These are phyloP conservation scores for Schwanniomyces etchellsii DNA, from an alignment of 1,139 yeast genomes.

Conservation along the genomic window DNA sequence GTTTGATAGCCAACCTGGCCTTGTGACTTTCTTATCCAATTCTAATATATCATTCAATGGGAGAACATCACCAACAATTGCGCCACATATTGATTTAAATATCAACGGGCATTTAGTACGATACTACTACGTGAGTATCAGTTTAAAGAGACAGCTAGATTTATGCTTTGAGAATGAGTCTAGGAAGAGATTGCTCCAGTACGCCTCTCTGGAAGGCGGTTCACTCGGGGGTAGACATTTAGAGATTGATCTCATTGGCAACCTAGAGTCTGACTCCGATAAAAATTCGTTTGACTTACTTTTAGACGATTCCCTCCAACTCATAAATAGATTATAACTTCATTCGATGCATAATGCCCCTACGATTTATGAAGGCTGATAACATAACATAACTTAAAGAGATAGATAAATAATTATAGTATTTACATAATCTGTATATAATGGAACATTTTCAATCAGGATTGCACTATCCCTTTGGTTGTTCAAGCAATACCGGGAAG, in stretches of 20 bases:
- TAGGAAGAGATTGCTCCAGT: slow-evolving; percentile 30
- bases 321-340: slow-evolving; percentile 16
- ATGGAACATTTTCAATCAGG: no score
- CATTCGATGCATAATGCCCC: no score
- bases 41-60: slow-evolving; percentile 40
- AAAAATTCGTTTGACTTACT: slow-evolving; percentile 21
- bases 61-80: slow-evolving; percentile 23
- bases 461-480: no score
- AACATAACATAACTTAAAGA: no score
- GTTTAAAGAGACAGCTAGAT: slow-evolving; percentile 41
- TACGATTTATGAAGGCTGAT: no score
- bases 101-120: slow-evolving; percentile 29
- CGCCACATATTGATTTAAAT: slow-evolving; percentile 30
- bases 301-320: slow-evolving; percentile 21
- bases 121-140: slow-evolving; percentile 39
- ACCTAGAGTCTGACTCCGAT: slow-evolving; percentile 15
- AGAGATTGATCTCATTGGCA: slow-evolving; percentile 45
- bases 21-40: slow-evolving; percentile 32
- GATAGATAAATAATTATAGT: no score
- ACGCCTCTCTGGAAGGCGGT: slow-evolving; percentile 52
- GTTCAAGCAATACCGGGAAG: no score
- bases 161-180: slow-evolving; percentile 21
- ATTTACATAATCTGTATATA: no score
- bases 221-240: slow-evolving; percentile 45
- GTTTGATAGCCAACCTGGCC: slow-evolving; percentile 41